These are phyloP conservation scores for Colletotrichum eleusines DNA, from an alignment of 2,329 filamentous ascomycete genomes.

Conservation along the genomic window DNA sequence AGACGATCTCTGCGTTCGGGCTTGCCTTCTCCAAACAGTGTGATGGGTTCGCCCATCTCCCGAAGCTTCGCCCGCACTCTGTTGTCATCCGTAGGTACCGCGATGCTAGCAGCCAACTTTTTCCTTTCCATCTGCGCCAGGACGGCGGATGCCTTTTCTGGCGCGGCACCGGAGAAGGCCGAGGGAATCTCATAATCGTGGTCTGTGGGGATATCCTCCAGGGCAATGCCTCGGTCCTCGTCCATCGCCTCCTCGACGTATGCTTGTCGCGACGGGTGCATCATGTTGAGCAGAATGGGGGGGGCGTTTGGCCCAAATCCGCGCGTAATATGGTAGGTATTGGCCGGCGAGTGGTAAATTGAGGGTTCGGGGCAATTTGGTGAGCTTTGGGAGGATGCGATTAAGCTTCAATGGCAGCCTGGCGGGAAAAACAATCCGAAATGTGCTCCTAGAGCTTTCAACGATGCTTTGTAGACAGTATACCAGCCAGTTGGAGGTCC, in stretches of 20 bases:
- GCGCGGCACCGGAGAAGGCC: constrained; percentile 72
- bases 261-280: constrained; percentile 91
- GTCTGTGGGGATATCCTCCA: constrained; percentile 71
- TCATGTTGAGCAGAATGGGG: constrained; percentile 58
- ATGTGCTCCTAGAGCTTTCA: constrained; percentile 3
- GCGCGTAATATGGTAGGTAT: background rate
- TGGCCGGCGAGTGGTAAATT: background rate
- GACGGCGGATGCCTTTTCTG: constrained; percentile 87
- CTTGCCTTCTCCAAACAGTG: constrained; percentile 91
- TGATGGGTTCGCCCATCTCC: constrained; percentile 92
- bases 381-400: background rate
- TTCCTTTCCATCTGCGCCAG: constrained; percentile 92
- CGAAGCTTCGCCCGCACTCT: constrained; percentile 85
- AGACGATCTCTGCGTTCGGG: constrained; percentile 88
- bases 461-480: background rate
- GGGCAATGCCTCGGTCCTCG: constrained; percentile 56
- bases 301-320: constrained; percentile 15
- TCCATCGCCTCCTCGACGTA: constrained; percentile 85
- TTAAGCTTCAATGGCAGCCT: constrained; percentile 23
- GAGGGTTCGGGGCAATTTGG: background rate
- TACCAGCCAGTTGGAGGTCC: background rate
- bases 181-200: constrained; percentile 86
- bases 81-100: constrained; percentile 93
- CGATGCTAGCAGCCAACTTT: constrained; percentile 86
- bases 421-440: background rate